These are phyloP conservation scores for Cinnamomum micranthum DNA, from an alignment of 164 flowering plant genomes.

Conservation along the genomic window DNA sequence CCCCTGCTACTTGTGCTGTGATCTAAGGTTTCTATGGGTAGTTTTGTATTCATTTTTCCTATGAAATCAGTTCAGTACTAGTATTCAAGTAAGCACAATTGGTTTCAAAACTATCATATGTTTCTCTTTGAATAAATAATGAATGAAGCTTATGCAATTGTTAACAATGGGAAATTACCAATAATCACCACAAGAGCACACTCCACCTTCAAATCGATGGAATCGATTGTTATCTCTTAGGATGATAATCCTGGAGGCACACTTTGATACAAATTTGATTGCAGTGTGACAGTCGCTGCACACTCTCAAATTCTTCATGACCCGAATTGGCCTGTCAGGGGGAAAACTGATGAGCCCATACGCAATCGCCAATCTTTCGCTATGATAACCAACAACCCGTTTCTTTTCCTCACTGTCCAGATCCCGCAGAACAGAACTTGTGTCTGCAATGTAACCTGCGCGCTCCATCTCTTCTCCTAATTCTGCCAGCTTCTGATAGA, in stretches of 20 bases:
- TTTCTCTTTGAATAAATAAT: background rate
- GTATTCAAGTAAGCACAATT: background rate
- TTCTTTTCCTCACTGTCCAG: slow-evolving; percentile 70
- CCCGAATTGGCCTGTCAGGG: slow-evolving; percentile 58
- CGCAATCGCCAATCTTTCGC: slow-evolving; percentile 88
- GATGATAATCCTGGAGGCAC: slow-evolving; percentile 61
- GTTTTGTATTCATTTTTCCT: background rate
- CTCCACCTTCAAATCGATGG: slow-evolving; percentile 82
- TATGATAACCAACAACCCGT: slow-evolving; percentile 63
- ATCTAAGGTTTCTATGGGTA: no score
- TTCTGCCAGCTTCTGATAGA: slow-evolving; percentile 68
- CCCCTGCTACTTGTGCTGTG: no score
- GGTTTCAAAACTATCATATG: background rate
- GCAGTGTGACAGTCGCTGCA: slow-evolving; percentile 93
- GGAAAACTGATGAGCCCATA: slow-evolving; percentile 76
- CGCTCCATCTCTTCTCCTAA: slow-evolving; percentile 62
- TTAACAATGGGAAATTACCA: slow-evolving; percentile 44
- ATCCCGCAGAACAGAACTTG: slow-evolving; percentile 58
- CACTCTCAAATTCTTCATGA: slow-evolving; percentile 92
- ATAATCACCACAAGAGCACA: slow-evolving; percentile 84
- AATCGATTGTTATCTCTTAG: slow-evolving; percentile 84
- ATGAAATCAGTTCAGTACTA: background rate
- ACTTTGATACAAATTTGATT: slow-evolving; percentile 81
- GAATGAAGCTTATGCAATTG: background rate
- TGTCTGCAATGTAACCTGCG: slow-evolving; percentile 78